Percentiles rank a stretch among this genome's conserved stretches.
phyloP scores from a whole-genome alignment of 192 early-diverging fungal genomes.

The Ambispora gerdemannii region DNA sequence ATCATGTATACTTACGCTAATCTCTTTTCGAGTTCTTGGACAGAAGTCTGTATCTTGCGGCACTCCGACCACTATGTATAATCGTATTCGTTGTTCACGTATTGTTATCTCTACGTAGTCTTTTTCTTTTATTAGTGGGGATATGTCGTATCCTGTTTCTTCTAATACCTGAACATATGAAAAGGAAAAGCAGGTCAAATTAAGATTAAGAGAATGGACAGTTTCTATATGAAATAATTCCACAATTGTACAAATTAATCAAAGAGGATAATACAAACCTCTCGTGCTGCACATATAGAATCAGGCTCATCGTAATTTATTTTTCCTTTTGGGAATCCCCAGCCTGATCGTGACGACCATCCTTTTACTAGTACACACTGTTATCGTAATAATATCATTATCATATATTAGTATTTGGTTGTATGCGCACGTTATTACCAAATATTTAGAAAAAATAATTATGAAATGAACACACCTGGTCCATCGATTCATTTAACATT shows the following conservation, averaged over 20 bases:
- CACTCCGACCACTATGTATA: conserved; percentile 91
- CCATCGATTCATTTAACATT: conserved; percentile 76
- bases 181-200: neutral
- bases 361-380: conserved; percentile 87
- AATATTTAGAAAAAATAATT: too few species aligned
- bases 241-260: conserved; percentile 3
- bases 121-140: conserved; percentile 63
- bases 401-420: too few species aligned
- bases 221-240: neutral
- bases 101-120: conserved; percentile 87
- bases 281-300: conserved; percentile 83
- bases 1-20: conserved; percentile 85
- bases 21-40: conserved; percentile 89
- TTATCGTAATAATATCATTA: too few species aligned
- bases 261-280: conserved; percentile 68
- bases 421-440: too few species aligned
- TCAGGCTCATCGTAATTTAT: conserved; percentile 97
- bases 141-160: conserved; percentile 91
- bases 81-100: conserved; percentile 82
- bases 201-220: neutral
- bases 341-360: conserved; percentile 82
- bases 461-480: conserved; percentile 55
- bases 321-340: conserved; percentile 99
- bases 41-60: conserved; percentile 75
- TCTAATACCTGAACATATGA: conserved; percentile 66